Conservation (phyloP, 257 asterid species). For the Echium plantagineum region DNA sequence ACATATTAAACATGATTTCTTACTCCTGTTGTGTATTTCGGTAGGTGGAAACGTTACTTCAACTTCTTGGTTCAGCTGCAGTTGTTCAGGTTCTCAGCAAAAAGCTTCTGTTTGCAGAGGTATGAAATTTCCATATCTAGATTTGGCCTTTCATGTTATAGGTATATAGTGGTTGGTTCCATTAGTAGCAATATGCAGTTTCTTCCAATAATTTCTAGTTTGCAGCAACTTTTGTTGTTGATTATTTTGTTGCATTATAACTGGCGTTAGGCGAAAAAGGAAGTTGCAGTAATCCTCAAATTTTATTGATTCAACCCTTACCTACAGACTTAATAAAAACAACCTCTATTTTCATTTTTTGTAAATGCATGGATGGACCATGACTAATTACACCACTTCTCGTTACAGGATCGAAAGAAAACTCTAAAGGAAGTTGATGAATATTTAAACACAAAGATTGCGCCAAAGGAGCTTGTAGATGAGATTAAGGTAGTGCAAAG, state of each 20-base stretch:
- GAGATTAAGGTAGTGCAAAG: conserved; percentile 60
- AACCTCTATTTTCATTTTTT: too few species aligned
- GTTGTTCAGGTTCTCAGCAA: conserved; percentile 70
- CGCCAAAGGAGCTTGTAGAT: conserved; percentile 70
- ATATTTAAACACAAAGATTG: conserved; percentile 55
- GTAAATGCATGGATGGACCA: not conserved
- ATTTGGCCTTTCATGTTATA: not conserved
- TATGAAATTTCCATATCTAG: conserved; percentile 12
- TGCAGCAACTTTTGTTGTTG: not conserved
- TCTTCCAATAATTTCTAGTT: not conserved
- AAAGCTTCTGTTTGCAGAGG: conserved; percentile 91
- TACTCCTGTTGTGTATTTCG: conserved; percentile 8
- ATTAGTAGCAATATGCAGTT: not conserved
- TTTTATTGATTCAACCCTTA: too few species aligned
- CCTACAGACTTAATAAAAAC: too few species aligned
- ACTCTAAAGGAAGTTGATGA: conserved; percentile 64
- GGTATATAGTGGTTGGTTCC: not conserved
- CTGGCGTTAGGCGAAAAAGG: not conserved
- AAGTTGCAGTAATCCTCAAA: not conserved
- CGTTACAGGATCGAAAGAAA: conserved; percentile 75
- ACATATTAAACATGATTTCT: not conserved
- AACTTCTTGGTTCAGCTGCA: conserved; percentile 80
- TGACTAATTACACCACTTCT: conserved; percentile 9
- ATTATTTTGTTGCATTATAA: too few species aligned
- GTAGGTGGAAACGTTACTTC: conserved; percentile 87